Percentiles rank a stretch among this genome's conserved stretches.
Conservation (phyloP, 2,329 filamentous ascomycete species). For the Verticillium zaregamsianum region DNA sequence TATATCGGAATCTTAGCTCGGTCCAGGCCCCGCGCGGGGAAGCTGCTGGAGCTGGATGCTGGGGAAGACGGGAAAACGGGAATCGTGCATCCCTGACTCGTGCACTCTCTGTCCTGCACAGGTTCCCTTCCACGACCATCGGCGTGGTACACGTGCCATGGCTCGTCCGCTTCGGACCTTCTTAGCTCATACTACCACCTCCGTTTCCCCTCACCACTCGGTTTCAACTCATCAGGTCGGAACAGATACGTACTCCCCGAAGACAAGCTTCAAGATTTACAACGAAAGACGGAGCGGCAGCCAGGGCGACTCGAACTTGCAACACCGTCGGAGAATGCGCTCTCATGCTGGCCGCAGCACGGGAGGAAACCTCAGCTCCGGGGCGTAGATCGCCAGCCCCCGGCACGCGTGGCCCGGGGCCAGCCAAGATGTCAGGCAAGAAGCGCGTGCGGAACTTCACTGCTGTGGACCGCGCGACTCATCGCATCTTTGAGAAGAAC, state of each 20-base stretch:
- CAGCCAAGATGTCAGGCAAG: conserved; percentile 14
- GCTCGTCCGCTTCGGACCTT: not conserved
- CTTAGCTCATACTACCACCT: not conserved
- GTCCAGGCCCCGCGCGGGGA: not conserved
- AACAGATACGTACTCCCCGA: not conserved
- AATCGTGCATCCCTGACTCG: not conserved
- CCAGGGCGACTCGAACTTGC: not conserved
- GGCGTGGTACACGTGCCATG: not conserved
- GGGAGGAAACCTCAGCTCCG: not conserved
- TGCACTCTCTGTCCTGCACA: not conserved
- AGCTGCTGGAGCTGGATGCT: not conserved
- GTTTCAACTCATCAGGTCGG: not conserved
- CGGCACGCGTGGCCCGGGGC: not conserved
- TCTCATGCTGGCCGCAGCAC: not conserved
- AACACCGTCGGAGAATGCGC: not conserved
- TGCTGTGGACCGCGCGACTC: conserved; percentile 33
- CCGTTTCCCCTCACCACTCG: not conserved
- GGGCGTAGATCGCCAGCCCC: not conserved
- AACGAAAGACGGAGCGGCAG: not conserved
- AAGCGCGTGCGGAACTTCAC: conserved; percentile 34
- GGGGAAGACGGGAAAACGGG: not conserved
- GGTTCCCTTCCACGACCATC: not conserved
- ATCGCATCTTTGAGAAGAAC: conserved; percentile 34
- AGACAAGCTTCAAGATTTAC: not conserved
- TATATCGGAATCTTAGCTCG: not conserved